Conservation (phyloP, 768 basidiomycete species). For the Tylopilus intermedius region DNA sequence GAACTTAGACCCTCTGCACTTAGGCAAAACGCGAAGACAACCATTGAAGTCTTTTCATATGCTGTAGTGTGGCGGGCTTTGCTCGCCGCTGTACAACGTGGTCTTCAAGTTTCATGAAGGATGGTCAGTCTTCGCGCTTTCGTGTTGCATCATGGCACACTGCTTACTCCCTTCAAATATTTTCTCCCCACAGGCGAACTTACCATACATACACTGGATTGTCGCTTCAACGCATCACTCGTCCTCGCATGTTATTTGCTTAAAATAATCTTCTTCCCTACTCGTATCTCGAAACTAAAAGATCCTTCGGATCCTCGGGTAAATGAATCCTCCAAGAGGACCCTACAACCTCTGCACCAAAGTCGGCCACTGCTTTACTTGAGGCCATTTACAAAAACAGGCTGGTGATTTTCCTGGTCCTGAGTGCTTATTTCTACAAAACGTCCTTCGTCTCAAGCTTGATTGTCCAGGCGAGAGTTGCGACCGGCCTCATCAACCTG, state of each 20-base stretch:
- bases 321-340: constrained; percentile 25
- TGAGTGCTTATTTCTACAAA: constrained; percentile 34
- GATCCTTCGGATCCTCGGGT: constrained; percentile 19
- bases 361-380: constrained; percentile 48
- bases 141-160: neutral
- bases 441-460: neutral
- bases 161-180: neutral
- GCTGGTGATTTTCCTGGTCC: constrained; percentile 73
- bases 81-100: constrained; percentile 36
- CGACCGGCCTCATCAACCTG: constrained; percentile 82
- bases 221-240: constrained; percentile 86
- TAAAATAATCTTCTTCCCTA: constrained; percentile 65
- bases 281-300: constrained; percentile 30
- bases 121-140: constrained; percentile 42
- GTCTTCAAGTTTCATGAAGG: constrained; percentile 52
- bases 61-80: constrained; percentile 73
- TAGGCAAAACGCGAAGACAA: too few species aligned
- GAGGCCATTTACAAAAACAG: constrained; percentile 83
- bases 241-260: constrained; percentile 75
- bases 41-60: constrained; percentile 55
- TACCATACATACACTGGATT: constrained; percentile 86
- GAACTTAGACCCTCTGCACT: too few species aligned
- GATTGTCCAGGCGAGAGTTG: constrained; percentile 67
- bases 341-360: constrained; percentile 14
- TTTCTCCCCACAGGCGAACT: constrained; percentile 58